A percentile compares a stretch with the other conserved stretches of the same genome.
Evolutionary conservation across 2,329 filamentous ascomycete genomes (phyloP).

Genomic region (Neopestalotiopsis sp.): DNA sequence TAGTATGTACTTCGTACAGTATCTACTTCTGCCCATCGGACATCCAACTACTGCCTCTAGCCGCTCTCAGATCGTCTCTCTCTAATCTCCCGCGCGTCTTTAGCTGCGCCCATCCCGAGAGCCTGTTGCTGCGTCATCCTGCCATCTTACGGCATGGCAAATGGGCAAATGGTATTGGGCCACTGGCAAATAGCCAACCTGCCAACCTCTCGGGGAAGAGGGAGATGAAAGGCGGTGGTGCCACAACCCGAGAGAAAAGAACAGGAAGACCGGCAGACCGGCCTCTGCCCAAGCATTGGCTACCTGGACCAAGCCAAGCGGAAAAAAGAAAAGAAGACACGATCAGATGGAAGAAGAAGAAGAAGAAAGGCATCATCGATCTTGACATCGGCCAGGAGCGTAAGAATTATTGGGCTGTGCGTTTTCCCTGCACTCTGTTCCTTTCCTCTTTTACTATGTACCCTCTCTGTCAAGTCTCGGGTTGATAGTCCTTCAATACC

Average conservation of each 20-base stretch:
- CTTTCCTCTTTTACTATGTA: not conserved
- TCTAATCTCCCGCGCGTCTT: conserved; percentile 16
- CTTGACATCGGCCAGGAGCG: not conserved
- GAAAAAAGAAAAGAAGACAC: not conserved
- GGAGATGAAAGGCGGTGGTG: not conserved
- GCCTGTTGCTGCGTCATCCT: conserved; percentile 15
- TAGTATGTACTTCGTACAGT: not conserved
- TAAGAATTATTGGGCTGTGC: not conserved
- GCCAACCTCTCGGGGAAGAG: not conserved
- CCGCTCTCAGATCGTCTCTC: conserved; percentile 11
- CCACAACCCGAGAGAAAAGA: not conserved
- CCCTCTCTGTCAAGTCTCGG: not conserved
- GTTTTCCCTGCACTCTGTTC: not conserved
- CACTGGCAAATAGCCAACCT: not conserved
- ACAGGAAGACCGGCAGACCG: not conserved
- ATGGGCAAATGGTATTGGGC: not conserved
- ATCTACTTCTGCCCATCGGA: not conserved
- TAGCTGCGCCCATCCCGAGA: conserved; percentile 15
- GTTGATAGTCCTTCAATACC: not conserved
- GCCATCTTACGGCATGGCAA: conserved; percentile 14
- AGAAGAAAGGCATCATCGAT: not conserved
- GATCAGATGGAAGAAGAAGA: not conserved
- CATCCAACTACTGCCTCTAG: not conserved
- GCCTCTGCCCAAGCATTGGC: not conserved
- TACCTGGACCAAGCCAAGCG: not conserved